Conservation (phyloP, 352 stramenopile species). For the Halophytophthora batemanensis region DNA sequence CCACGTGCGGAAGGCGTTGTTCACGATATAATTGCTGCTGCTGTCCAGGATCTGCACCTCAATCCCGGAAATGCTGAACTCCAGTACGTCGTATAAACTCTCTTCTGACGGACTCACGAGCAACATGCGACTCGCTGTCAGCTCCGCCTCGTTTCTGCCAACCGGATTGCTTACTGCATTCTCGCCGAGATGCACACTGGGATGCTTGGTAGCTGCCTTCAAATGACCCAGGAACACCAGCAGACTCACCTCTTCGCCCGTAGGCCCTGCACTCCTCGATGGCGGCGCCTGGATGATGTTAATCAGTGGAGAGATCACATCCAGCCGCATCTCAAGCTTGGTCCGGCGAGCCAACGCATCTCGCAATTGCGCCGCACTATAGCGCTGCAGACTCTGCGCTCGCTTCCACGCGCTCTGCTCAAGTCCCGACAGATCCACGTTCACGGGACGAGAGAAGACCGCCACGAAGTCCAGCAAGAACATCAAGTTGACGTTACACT, state of each 20-base stretch:
- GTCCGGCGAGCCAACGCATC: slow-evolving; percentile 67
- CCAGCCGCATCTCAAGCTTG: slow-evolving; percentile 67
- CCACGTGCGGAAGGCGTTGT: slow-evolving; percentile 17
- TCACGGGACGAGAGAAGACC: slow-evolving; percentile 69
- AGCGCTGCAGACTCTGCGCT: slow-evolving; percentile 73
- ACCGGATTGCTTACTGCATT: slow-evolving; percentile 8
- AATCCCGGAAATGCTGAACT: slow-evolving; percentile 75
- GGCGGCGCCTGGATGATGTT: slow-evolving; percentile 59
- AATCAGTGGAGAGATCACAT: slow-evolving; percentile 80
- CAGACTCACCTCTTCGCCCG: slow-evolving; percentile 39
- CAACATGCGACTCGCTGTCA: slow-evolving; percentile 11
- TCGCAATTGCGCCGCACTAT: slow-evolving; percentile 70
- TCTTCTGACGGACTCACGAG: slow-evolving; percentile 23
- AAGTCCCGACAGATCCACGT: slow-evolving; percentile 74
- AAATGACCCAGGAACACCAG: slow-evolving; percentile 78
- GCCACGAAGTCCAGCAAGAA: slow-evolving; percentile 63
- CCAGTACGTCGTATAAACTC: slow-evolving; percentile 74
- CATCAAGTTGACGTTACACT: slow-evolving; percentile 74
- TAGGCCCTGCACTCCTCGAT: slow-evolving; percentile 9
- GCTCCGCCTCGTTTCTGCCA: slow-evolving; percentile 4
- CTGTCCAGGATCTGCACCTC: slow-evolving; percentile 65
- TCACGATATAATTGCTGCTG: slow-evolving; percentile 5
- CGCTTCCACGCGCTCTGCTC: slow-evolving; percentile 69
- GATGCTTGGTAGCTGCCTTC: slow-evolving; percentile 56
- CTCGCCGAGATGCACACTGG: slow-evolving; percentile 14